Evolutionary conservation across 192 early-diverging fungal genomes (phyloP), one percentile per base, ranked within the genome.

Genomic region (Jimgerdemannia lactiflua): DNA sequence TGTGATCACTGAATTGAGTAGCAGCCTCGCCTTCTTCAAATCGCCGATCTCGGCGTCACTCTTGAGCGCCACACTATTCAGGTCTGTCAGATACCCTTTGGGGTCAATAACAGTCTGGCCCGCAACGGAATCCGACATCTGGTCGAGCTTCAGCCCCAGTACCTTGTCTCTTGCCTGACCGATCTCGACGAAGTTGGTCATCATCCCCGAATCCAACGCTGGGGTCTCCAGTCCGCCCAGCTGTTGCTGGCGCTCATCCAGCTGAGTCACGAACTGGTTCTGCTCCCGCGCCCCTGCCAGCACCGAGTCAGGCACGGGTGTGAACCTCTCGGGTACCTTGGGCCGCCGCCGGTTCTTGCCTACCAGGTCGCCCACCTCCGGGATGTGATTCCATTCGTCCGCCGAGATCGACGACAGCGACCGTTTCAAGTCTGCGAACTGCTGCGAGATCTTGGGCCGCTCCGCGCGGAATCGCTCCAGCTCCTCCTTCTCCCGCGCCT

Each of bases 1-100:
- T 10, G 88, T 89, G 42, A 92, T 98, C 43, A 99, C 95, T 0
- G 97, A 98, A 64, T 89, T 89, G 9, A 99, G 86, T 43, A 99
- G 85, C 64, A 91, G 84, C 4, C 98, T 89, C 1, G 97, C 97
- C 65, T 96, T 93, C 77, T 95, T 95, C 67, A 97, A 90, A 82
- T 99, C 97, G 70, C 88, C 89, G 73, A 90, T 90, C 82, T 96
- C 95, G 2, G 95, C 91, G 9, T 91, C 92, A 64, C 86, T 92
- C 72, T 93, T 94, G 40, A 94, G 87, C 0, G 90, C 90, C 3
- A 96, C 86, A 72, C 91, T 92, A 80, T 92, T 94, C 14, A 99
- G 88, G 69, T 94, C 97, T 3, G 98, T 98, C 65, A 99, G 80
- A 78, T 99, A 99, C 10, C 98, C 98, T 49, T 95, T 96, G 4